phyloP scores from a whole-genome alignment of 768 basidiomycete genomes.

The Rhodotorula toruloides region DNA sequence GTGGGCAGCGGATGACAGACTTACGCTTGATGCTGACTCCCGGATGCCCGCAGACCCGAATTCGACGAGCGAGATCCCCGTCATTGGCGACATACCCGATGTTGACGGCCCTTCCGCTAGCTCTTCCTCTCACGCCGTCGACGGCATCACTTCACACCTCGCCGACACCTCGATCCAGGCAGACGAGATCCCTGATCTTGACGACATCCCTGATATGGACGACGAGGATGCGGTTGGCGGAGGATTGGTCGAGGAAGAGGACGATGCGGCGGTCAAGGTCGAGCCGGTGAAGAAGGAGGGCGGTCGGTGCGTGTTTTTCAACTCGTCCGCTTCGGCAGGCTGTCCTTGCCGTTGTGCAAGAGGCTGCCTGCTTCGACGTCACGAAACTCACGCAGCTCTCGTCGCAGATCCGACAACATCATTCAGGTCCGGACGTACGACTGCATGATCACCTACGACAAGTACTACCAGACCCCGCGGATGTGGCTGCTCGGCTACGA shows the following conservation, averaged over 20 bases:
- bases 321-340: background rate
- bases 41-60: conserved; percentile 3
- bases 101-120: conserved; percentile 54
- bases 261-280: conserved; percentile 63
- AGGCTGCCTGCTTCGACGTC: too few species aligned
- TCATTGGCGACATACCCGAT: conserved; percentile 82
- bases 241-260: conserved; percentile 70
- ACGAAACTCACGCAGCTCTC: too few species aligned
- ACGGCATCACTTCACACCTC: conserved; percentile 29
- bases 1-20: too few species aligned
- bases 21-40: too few species aligned
- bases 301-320: conserved; percentile 12
- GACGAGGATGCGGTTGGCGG: conserved; percentile 50
- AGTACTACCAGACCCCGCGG: conserved; percentile 97
- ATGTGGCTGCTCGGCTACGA: conserved; percentile 98
- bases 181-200: conserved; percentile 63
- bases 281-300: conserved; percentile 6
- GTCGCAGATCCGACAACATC: conserved; percentile 46
- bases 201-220: conserved; percentile 98
- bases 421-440: conserved; percentile 97
- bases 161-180: conserved; percentile 43
- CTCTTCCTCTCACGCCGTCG: conserved; percentile 5
- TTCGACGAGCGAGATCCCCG: conserved; percentile 45
- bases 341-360: background rate
- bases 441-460: conserved; percentile 99